A percentile compares a stretch with the other conserved stretches of the same genome.
These are phyloP conservation scores for Pichia deserticola DNA, from an alignment of 805 yeast species.

Conservation along the genomic window DNA sequence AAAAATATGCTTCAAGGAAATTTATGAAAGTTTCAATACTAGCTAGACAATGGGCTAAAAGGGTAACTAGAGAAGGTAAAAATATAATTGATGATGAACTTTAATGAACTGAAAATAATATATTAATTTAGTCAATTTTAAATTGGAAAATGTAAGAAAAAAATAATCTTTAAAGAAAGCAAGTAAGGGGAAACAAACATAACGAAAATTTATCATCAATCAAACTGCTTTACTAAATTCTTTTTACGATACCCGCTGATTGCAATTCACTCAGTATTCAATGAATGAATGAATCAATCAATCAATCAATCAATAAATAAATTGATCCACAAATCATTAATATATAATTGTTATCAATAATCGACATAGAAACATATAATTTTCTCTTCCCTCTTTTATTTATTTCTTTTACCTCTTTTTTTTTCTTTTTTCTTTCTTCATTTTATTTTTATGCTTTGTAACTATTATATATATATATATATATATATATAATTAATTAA, in stretches of 20 bases:
- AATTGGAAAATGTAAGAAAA: too few relatives aligned
- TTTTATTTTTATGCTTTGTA: not conserved
- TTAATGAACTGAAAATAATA: not conserved
- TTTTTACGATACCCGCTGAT: not conserved
- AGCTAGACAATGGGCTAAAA: conserved; percentile 79
- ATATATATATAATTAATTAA: not conserved
- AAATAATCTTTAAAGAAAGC: too few relatives aligned
- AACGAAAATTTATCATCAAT: not conserved
- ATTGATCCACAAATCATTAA: too few relatives aligned
- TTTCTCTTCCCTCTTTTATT: too few relatives aligned
- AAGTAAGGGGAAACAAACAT: not conserved
- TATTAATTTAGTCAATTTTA: too few relatives aligned
- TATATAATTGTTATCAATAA: too few relatives aligned
- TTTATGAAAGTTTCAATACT: conserved; percentile 79
- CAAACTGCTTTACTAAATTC: not conserved
- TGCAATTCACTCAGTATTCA: too few relatives aligned
- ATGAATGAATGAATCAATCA: too few relatives aligned
- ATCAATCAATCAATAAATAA: too few relatives aligned
- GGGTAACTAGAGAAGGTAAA: conserved; percentile 41
- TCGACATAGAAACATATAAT: too few relatives aligned
- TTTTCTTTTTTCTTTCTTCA: too few relatives aligned
- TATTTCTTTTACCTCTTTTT: too few relatives aligned
- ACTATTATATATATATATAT: not conserved
- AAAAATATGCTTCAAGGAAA: conserved; percentile 83
- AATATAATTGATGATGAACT: conserved; percentile 31